Base-by-base conservation (phyloP, 108 stramenopile species). In the Parietichytrium sp. region DNA sequence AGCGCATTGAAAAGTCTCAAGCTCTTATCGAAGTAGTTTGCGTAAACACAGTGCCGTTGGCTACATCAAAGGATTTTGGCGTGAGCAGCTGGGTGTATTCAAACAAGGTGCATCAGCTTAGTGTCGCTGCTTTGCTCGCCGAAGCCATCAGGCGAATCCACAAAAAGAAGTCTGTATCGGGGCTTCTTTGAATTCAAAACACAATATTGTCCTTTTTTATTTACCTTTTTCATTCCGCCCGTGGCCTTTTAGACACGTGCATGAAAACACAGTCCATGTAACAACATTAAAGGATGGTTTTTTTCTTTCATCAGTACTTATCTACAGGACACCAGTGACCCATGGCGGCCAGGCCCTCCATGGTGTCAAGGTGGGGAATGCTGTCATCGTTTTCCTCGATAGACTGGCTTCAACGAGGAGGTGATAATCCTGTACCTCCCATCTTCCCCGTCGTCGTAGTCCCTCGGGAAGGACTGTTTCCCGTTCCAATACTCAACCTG, bases 81-180 rank as follows among this genome's bases (percentile, higher is more conserved):
- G 94, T 94, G 82, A 93, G 93, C 54, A 72, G 61, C 33, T 72
- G 61, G 61, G 61, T 72, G 61, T 72, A 72, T 42, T 72, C 61
- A 23, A 72, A 72, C 61, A 95, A 95, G 82, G 87, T 96, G 20
- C 92, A 93, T 8, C 93, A 96, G 87, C 92, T 99, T 23, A 94
- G 94, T 77, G 97, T 99, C 25, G 96, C 96, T 29, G 96, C 96
- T 25, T 90, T 99, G 4, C 89, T 99, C 33, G 97, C 97, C 10
- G 95, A 98, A 86, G 94, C 98, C 23, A 97, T 99, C 84, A 95
- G 96, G 91, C 97, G 98, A 84, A 97, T 99, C 83, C 96, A 97
- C 87, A 94, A 96, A 54, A 97, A 96, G 89, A 95, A 98, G 90
- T 95, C 94, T 85, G 93, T 99, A 55, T 97, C 97, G 10, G 45